Conservation (phyloP, 495 filamentous ascomycete genomes). For the Aspergillus haitiensis region DNA sequence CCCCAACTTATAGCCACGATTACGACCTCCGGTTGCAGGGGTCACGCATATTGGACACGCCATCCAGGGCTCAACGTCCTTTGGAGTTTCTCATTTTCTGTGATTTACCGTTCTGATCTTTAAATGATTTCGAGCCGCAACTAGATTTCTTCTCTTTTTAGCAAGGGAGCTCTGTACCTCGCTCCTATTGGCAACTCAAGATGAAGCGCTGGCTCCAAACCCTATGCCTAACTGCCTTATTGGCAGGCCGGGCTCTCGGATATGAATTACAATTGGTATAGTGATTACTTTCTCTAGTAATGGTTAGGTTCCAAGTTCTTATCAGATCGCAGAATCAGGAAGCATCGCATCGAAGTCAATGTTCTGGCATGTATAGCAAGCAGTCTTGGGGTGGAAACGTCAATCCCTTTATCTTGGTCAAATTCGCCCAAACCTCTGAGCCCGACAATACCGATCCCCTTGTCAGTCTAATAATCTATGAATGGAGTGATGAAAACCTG, state of each 20-base stretch:
- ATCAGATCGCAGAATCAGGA: conserved; percentile 62
- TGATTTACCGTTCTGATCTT: conserved; percentile 3
- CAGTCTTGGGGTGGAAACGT: conserved; percentile 84
- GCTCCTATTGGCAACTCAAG: conserved; percentile 33
- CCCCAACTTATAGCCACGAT: conserved; percentile 36
- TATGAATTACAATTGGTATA: conserved; percentile 65
- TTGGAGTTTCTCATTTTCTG: not conserved
- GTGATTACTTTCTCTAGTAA: conserved; percentile 15
- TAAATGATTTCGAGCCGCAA: conserved; percentile 17
- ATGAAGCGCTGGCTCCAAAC: conserved; percentile 58
- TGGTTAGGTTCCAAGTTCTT: conserved; percentile 16
- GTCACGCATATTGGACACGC: conserved; percentile 8
- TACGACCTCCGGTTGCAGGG: conserved; percentile 18
- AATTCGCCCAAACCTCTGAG: conserved; percentile 65
- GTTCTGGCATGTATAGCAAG: conserved; percentile 95
- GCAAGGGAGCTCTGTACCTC: conserved; percentile 31
- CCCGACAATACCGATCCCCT: conserved; percentile 63
- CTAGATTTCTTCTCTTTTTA: conserved; percentile 13
- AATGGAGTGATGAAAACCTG: conserved; percentile 81
- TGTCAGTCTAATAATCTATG: conserved; percentile 86
- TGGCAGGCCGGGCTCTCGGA: conserved; percentile 56
- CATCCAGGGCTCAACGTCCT: not conserved
- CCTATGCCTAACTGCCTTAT: conserved; percentile 49
- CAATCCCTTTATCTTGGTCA: conserved; percentile 85
- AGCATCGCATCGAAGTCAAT: conserved; percentile 78